Evolutionary conservation across 352 stramenopile genomes (phyloP).

Genomic region (Hyaloperonospora brassicae): DNA sequence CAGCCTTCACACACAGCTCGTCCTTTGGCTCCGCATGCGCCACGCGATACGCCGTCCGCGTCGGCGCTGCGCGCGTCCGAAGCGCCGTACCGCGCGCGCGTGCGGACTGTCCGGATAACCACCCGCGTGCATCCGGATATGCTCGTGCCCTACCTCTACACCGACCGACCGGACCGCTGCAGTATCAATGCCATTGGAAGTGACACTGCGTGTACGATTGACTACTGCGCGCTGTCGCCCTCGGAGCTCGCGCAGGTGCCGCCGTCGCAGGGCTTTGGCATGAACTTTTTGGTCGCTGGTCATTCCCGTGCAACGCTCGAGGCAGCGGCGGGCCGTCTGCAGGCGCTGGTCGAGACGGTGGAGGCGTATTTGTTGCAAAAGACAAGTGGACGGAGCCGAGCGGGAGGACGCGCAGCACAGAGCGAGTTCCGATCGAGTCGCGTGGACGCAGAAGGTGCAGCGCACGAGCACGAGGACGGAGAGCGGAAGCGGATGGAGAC

Average conservation of each 20-base stretch:
- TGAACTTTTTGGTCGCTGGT: conserved; percentile 55
- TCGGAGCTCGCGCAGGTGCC: conserved; percentile 32
- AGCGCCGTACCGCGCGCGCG: conserved; percentile 13
- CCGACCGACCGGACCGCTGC: conserved; percentile 31
- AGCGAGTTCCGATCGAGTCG: background rate
- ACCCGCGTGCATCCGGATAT: conserved; percentile 44
- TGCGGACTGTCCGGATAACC: conserved; percentile 51
- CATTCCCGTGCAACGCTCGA: conserved; percentile 40
- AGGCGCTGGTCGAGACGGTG: conserved; percentile 37
- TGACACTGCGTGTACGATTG: conserved; percentile 42
- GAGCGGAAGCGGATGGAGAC: background rate
- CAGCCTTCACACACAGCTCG: too few species aligned
- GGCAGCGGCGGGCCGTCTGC: conserved; percentile 34
- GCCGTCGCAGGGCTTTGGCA: conserved; percentile 26
- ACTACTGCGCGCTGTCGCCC: conserved; percentile 56
- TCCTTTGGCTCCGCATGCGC: too few species aligned
- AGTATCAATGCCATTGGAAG: conserved; percentile 46
- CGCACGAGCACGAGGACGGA: background rate
- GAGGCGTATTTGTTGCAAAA: conserved; percentile 50
- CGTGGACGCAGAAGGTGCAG: background rate
- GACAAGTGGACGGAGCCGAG: conserved; percentile 9
- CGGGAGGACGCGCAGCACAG: background rate
- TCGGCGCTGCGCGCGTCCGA: background rate
- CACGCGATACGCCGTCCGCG: too few species aligned
- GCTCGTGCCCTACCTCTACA: conserved; percentile 54